Base-by-base conservation (phyloP, 139 green algal species). In the Micractinium sp. region DNA sequence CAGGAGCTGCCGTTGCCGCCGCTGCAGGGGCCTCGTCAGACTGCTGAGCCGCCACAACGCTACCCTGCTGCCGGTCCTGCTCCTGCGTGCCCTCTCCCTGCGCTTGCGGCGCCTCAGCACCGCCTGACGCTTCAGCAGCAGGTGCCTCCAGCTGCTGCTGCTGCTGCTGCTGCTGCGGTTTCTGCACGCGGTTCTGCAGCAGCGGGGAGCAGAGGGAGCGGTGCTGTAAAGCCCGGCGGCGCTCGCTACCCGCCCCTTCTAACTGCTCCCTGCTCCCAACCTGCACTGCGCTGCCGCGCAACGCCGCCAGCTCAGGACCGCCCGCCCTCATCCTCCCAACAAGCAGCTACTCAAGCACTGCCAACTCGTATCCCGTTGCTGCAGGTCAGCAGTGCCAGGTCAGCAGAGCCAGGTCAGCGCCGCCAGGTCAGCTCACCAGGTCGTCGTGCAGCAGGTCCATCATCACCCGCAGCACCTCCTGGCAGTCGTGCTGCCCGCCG, bases 401-500 rank as follows among this genome's bases (percentile, higher is more conserved):
- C 35, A 81, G 31, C 47, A 56, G 5, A n/a, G n/a, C n/a, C n/a
- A 29, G 18, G 31, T 47, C 76, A 47, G 16, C 38, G 31, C 14
- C 12, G 7, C 4, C 71, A 29, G 4, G 33, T 27, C 35, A 81
- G 16, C 87, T 86, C 78, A 90, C 87, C 82, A 96, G 79, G 81
- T 94, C 93, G 41, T 96, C 89, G 47, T 96, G 93, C 69, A 96
- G 89, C 76, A 91, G 79, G 41, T 95, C 90, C 82, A 96, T 86
- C 16, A 96, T 38, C 74, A 92, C 56, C 3, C 89, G 87, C 82
- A 96, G 89, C 53, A 93, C 78, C 90, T 96, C 94, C 89, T 96
- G 91, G 41, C 86, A 91, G 88, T 96, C 93, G 63, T 96, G 93
- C 89, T 96, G 93, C 9, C 90, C 89, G 18, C 93, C 92, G 86